Evolutionary conservation across 2,329 filamentous ascomycete genomes (phyloP).

Genomic region (Periconia sp.): DNA sequence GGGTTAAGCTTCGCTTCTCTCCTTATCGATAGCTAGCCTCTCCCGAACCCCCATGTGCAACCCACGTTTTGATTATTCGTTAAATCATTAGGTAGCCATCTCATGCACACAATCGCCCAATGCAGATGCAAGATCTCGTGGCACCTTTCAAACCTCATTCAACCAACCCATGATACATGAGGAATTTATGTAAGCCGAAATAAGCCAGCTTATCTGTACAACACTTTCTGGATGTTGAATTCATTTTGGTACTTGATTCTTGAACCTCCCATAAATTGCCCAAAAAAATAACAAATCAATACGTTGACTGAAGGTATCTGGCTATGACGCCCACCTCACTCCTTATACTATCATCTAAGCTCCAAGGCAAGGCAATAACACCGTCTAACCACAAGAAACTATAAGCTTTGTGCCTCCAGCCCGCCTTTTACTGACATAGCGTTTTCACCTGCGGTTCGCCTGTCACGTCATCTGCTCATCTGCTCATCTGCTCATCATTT

Average conservation of each 20-base stretch:
- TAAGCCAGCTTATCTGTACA: no score
- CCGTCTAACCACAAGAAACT: not conserved
- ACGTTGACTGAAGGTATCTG: not conserved
- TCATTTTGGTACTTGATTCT: no score
- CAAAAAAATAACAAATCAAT: not conserved
- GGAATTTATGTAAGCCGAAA: no score
- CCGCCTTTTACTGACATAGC: no score
- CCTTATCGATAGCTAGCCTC: slow-evolving; percentile 3
- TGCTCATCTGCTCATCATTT: not conserved
- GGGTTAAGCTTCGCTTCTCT: slow-evolving; percentile 2
- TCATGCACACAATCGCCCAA: no score
- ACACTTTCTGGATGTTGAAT: no score
- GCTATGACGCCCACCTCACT: not conserved
- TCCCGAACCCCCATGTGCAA: not conserved
- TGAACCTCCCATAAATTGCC: no score
- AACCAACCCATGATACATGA: no score
- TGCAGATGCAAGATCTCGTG: no score
- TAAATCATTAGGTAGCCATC: no score
- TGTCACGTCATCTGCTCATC: not conserved
- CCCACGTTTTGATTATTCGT: not conserved
- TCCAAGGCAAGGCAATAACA: not conserved
- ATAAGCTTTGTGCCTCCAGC: no score
- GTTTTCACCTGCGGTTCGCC: not conserved
- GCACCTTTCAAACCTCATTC: no score
- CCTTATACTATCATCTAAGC: not conserved